Conservation (phyloP, 495 filamentous ascomycete genomes). For the Penicillium waksmanii region DNA sequence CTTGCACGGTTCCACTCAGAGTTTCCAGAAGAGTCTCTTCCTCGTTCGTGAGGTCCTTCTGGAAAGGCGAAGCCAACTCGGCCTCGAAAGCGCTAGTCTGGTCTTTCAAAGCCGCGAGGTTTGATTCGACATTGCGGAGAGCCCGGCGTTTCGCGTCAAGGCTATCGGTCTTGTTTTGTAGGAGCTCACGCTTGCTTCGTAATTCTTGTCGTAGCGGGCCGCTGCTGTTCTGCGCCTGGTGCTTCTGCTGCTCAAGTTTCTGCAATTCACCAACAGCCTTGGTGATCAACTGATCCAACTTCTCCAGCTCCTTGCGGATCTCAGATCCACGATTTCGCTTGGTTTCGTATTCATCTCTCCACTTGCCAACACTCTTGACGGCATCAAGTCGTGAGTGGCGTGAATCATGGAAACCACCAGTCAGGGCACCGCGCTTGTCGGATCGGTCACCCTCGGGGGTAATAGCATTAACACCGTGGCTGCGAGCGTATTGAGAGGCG, state of each 20-base stretch:
- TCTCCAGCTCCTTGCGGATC: slow-evolving; percentile 68
- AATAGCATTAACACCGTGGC: slow-evolving; percentile 87
- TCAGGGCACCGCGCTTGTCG: slow-evolving; percentile 92
- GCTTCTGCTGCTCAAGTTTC: slow-evolving; percentile 77
- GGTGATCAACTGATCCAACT: slow-evolving; percentile 85
- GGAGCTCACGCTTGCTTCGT: slow-evolving; percentile 66
- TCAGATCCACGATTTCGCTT: slow-evolving; percentile 60
- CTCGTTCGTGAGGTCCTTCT: slow-evolving; percentile 79
- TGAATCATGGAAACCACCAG: slow-evolving; percentile 88
- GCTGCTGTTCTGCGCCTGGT: slow-evolving; percentile 80
- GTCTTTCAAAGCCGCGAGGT: slow-evolving; percentile 73
- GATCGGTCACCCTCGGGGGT: slow-evolving; percentile 92
- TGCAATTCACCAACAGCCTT: slow-evolving; percentile 76
- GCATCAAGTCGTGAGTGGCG: slow-evolving; percentile 81
- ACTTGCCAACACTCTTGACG: slow-evolving; percentile 73
- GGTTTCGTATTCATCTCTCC: slow-evolving; percentile 73
- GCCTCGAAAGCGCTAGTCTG: slow-evolving; percentile 72
- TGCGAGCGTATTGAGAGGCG: slow-evolving; percentile 85
- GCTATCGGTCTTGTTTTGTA: slow-evolving; percentile 73
- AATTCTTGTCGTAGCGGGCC: slow-evolving; percentile 77
- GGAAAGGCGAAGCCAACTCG: slow-evolving; percentile 85
- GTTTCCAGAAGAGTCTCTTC: slow-evolving; percentile 82
- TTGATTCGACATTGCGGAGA: slow-evolving; percentile 73
- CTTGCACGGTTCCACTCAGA: slow-evolving; percentile 68
- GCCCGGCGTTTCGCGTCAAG: slow-evolving; percentile 73